Conservation (phyloP, 495 filamentous ascomycete genomes). For the Neurospora terricola region DNA sequence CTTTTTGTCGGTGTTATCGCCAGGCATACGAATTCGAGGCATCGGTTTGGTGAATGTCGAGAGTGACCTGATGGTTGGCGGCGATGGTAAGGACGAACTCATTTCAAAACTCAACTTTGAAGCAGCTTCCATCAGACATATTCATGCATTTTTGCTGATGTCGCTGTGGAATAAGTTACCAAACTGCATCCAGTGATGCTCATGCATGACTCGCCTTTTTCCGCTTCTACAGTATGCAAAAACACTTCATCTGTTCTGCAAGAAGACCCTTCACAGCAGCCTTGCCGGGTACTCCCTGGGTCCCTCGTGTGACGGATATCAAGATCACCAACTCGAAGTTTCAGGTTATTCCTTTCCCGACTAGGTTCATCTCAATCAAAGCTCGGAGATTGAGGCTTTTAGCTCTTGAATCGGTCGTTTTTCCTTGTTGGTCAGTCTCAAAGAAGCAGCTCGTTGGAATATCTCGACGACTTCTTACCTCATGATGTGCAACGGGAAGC, state of each 20-base stretch:
- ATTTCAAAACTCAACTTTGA: not conserved
- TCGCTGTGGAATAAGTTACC: not conserved
- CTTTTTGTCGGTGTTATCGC: not conserved
- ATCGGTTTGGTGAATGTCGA: not conserved
- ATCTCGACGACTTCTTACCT: too few species aligned
- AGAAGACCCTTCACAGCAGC: not conserved
- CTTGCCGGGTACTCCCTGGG: not conserved
- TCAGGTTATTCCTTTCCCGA: not conserved
- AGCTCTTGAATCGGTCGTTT: not conserved
- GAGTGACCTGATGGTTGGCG: not conserved
- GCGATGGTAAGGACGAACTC: not conserved
- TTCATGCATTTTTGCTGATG: not conserved
- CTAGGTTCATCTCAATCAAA: not conserved
- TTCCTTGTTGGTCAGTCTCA: not conserved
- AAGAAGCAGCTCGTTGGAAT: too few species aligned
- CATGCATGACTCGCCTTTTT: not conserved
- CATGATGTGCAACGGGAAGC: not conserved
- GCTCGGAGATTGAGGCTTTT: not conserved
- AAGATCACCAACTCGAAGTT: not conserved
- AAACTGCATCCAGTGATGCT: not conserved
- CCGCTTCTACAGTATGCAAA: not conserved
- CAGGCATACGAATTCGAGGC: not conserved
- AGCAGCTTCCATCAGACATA: not conserved
- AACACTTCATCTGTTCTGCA: not conserved
- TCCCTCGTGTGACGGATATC: not conserved